These are phyloP conservation scores for Aschersonia sp. DNA, from an alignment of 2,329 filamentous ascomycete genomes.

Conservation along the genomic window DNA sequence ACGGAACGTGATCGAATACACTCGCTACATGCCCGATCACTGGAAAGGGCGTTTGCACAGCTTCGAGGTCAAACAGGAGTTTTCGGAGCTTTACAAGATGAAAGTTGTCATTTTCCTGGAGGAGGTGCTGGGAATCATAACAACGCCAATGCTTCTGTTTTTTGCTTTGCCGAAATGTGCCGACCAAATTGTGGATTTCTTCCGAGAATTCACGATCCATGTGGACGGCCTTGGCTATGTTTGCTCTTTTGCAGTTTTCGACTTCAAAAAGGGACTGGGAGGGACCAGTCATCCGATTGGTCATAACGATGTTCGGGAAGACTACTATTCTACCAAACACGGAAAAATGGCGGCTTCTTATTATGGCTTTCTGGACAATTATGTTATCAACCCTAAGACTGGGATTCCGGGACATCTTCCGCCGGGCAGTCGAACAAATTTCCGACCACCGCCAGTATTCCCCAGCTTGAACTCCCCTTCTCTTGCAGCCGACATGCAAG, in stretches of 20 bases:
- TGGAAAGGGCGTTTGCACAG: conserved; percentile 89
- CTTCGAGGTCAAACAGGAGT: conserved; percentile 84
- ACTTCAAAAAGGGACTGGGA: conserved; percentile 71
- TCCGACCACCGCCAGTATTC: conserved; percentile 64
- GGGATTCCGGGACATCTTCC: conserved; percentile 48
- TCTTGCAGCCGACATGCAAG: conserved; percentile 39
- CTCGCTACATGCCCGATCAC: conserved; percentile 77
- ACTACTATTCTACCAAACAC: conserved; percentile 91
- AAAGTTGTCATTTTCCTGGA: conserved; percentile 86
- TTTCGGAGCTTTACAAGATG: conserved; percentile 80
- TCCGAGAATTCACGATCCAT: conserved; percentile 93
- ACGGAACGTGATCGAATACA: conserved; percentile 80
- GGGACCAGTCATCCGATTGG: conserved; percentile 22
- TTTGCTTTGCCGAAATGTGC: conserved; percentile 77
- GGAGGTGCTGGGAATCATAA: conserved; percentile 82
- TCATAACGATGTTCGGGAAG: conserved; percentile 59
- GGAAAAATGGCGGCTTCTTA: conserved; percentile 98
- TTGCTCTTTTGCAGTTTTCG: conserved; percentile 94
- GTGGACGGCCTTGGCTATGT: conserved; percentile 93
- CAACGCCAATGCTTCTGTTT: conserved; percentile 80
- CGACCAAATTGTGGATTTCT: conserved; percentile 92
- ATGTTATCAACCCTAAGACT: conserved; percentile 59
- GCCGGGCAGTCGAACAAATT: conserved; percentile 36
- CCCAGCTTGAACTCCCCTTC: conserved; percentile 54
- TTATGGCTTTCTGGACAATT: conserved; percentile 89